Percentiles rank a stretch among this genome's conserved stretches.
These are phyloP conservation scores for Trifolium fragiferum DNA, from an alignment of 306 rosid genomes.

Conservation along the genomic window DNA sequence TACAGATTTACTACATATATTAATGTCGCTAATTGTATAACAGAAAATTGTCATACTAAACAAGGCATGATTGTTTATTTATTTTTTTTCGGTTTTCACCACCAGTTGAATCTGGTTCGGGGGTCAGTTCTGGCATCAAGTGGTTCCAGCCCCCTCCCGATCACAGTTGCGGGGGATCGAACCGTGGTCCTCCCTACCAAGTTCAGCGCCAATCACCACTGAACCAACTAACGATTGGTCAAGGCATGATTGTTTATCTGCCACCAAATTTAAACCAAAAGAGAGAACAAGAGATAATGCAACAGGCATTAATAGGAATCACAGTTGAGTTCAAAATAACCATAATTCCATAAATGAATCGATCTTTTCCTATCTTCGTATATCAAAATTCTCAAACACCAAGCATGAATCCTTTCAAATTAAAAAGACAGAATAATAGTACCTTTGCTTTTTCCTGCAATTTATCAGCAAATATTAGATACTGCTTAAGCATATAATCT, in stretches of 20 bases:
- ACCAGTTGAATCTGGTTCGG: too few relatives aligned
- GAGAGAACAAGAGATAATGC: conserved; percentile 5
- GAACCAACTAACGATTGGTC: too few relatives aligned
- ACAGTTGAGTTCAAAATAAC: neutral
- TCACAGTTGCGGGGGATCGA: too few relatives aligned
- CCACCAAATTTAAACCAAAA: conserved; percentile 16
- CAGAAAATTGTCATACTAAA: neutral
- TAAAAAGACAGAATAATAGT: conserved; percentile 1
- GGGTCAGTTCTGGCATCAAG: too few relatives aligned
- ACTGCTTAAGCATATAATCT: conserved; percentile 87
- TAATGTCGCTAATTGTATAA: neutral
- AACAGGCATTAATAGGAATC: neutral
- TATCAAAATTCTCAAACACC: neutral
- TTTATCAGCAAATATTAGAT: conserved; percentile 60
- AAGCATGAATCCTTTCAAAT: conserved; percentile 10
- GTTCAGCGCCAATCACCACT: too few relatives aligned
- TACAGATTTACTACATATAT: conserved; percentile 23
- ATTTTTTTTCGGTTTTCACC: too few relatives aligned
- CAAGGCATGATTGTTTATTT: neutral
- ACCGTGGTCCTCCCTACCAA: too few relatives aligned
- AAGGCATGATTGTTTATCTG: neutral
- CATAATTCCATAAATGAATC: neutral
- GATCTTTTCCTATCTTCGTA: neutral
- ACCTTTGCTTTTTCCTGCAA: conserved; percentile 82
- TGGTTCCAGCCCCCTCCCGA: too few relatives aligned